Conservation (phyloP, 352 stramenopile species). For the Thalassiosira oceanica region DNA sequence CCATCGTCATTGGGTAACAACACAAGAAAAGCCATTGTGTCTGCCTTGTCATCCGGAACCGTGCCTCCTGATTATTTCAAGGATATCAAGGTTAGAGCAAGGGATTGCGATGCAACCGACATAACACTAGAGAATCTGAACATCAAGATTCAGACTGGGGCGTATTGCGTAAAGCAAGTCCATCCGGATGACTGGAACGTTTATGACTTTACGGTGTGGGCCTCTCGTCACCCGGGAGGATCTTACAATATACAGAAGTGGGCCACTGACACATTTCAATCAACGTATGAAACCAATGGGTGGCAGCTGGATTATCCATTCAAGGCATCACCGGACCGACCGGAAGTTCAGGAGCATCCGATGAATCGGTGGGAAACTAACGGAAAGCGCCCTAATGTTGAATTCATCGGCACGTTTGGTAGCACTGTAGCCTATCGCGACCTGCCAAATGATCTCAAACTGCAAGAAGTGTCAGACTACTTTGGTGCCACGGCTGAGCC, state of each 20-base stretch:
- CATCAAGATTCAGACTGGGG: conserved; percentile 39
- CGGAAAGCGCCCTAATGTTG: not conserved
- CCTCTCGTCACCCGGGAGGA: conserved; percentile 40
- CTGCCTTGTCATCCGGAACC: conserved; percentile 20
- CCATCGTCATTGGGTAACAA: conserved; percentile 7
- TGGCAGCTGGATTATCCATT: not conserved
- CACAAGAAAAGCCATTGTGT: conserved; percentile 19
- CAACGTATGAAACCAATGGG: conserved; percentile 4
- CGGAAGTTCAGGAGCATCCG: too few species aligned
- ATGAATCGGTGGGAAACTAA: conserved; percentile 44
- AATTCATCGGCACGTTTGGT: conserved; percentile 39
- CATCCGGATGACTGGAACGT: conserved; percentile 54
- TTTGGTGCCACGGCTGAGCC: conserved; percentile 27
- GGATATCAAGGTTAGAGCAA: conserved; percentile 28
- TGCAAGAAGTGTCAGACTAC: conserved; percentile 44
- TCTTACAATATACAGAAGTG: conserved; percentile 47
- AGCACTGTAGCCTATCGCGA: conserved; percentile 51
- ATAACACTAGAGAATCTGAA: conserved; percentile 15
- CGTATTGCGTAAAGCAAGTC: conserved; percentile 50
- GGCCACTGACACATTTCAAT: too few species aligned
- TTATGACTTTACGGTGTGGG: conserved; percentile 67
- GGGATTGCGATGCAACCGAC: conserved; percentile 20
- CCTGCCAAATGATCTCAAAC: conserved; percentile 52
- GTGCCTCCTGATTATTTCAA: conserved; percentile 28
- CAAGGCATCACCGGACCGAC: too few species aligned